phyloP scores from a whole-genome alignment of 495 filamentous ascomycete genomes.

The Apodospora peruviana region DNA sequence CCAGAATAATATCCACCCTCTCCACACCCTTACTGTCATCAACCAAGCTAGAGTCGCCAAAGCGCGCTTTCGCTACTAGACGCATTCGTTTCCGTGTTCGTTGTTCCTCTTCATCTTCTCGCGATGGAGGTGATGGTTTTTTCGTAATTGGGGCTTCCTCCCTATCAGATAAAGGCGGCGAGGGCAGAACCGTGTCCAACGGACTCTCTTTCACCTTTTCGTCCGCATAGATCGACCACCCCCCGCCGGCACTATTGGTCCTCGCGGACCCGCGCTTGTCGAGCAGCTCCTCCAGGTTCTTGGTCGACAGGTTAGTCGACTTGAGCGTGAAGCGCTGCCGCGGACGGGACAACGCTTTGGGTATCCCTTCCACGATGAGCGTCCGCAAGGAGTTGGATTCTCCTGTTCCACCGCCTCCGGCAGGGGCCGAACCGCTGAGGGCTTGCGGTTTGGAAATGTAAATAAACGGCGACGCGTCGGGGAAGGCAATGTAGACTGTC shows the following conservation, averaged over 20 bases:
- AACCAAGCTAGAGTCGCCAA: constrained; percentile 43
- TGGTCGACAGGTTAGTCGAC: constrained; percentile 59
- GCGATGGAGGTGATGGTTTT: no score
- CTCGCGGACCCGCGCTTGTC: constrained; percentile 59
- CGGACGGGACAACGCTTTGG: constrained; percentile 66
- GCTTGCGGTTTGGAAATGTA: constrained; percentile 57
- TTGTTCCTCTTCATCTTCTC: constrained; percentile 3
- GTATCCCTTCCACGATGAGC: constrained; percentile 67
- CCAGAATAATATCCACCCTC: constrained; percentile 52
- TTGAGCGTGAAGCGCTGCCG: constrained; percentile 63
- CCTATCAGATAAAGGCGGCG: constrained; percentile 27
- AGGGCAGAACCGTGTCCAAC: constrained; percentile 45
- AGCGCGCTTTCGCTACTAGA: constrained; percentile 47
- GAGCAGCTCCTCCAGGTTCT: constrained; percentile 61
- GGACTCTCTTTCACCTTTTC: constrained; percentile 53
- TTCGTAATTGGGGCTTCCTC: background rate
- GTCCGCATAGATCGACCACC: constrained; percentile 73
- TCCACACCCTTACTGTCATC: constrained; percentile 56
- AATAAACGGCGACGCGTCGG: constrained; percentile 66
- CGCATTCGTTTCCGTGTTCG: constrained; percentile 31
- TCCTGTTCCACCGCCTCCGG: constrained; percentile 19
- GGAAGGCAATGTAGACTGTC: constrained; percentile 73
- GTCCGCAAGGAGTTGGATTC: constrained; percentile 61
- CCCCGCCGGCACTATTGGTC: constrained; percentile 63
- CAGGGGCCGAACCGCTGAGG: constrained; percentile 7